Percentiles rank a stretch among this genome's conserved stretches.
phyloP scores from a whole-genome alignment of 768 basidiomycete species.

The Suillus sp. region DNA sequence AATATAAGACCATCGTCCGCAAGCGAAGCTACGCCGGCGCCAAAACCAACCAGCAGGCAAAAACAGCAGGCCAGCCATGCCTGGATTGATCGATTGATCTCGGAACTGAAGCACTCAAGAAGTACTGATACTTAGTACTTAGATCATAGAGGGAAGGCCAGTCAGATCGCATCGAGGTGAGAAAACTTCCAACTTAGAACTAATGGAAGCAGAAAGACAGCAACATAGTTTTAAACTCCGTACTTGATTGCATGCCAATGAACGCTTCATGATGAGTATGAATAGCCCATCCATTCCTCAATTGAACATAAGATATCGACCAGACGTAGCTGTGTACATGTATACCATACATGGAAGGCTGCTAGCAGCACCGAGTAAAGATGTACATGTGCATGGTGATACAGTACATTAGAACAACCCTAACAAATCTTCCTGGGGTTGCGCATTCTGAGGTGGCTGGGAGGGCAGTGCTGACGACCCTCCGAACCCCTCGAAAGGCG shows the following conservation, averaged over 20 bases:
- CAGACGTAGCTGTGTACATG: neutral
- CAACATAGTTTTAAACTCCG: neutral
- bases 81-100: neutral
- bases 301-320: neutral
- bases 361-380: neutral
- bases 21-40: no score
- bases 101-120: no score
- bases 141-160: no score
- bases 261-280: neutral
- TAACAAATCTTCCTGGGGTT: conserved; percentile 52
- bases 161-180: no score
- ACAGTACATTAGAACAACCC: conserved; percentile 48
- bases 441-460: conserved; percentile 26
- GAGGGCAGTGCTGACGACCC: conserved; percentile 15
- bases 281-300: neutral
- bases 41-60: no score
- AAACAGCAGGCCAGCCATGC: no score
- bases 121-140: no score
- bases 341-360: conserved; percentile 1
- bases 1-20: no score
- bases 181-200: neutral
- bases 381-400: neutral
- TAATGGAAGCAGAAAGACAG: neutral
- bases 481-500: conserved; percentile 26
- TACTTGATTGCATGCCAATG: neutral